Evolutionary conservation across 2,329 filamentous ascomycete genomes (phyloP), one percentile per base, ranked within the genome.

Genomic region (Rhexocercosporidium sp.): DNA sequence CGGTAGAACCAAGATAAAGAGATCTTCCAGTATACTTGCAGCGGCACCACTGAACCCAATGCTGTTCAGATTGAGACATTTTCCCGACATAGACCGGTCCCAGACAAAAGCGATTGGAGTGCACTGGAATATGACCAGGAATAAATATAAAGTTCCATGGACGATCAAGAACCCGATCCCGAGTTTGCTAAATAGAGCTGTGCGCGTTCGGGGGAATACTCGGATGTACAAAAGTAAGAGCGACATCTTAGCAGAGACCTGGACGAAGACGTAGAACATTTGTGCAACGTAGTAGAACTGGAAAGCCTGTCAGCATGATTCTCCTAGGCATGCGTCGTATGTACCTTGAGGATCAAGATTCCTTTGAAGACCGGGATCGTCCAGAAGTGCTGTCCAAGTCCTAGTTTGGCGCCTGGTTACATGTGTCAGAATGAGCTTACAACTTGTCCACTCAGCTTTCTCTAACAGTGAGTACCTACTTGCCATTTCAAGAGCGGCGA

Each of bases 11-110:
- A 92, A 79, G 37, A 91, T 86, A 39, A 86, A 85, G 37, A 91
- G 78, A 69, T 91, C 89, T 27, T 89, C 90, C 62, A 89, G 85
- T 69, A 91, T 88, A 77, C 91, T 91, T 64, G 90, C 82, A 0
- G 88, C 88, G 0, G 88, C 87, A 3, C 88, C 90, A 7, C 87
- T 87, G 9, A 90, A 85, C 71, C 90, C 89, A 27, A 91, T 81
- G 1, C 86, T 88, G 66, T 89, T 82, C 49, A 89, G 86, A 73
- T 90, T 84, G 63, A 83, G 87, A 75, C 89, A 91, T 31, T 79
- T 79, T 2, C 71, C 65, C 3, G 47, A 31, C 1, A 70, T 44
- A 9, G 64, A 60, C 9, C 53, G 49, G 25, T 71, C 60, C 69
- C 69, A 71, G n/a, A 63, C 59, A 14, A 66, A 47, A 11, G 18